Evolutionary conservation across 2,329 filamentous ascomycete species (phyloP), one percentile per base, ranked within the genome.

Genomic region (Phyllosticta citribraziliensis): DNA sequence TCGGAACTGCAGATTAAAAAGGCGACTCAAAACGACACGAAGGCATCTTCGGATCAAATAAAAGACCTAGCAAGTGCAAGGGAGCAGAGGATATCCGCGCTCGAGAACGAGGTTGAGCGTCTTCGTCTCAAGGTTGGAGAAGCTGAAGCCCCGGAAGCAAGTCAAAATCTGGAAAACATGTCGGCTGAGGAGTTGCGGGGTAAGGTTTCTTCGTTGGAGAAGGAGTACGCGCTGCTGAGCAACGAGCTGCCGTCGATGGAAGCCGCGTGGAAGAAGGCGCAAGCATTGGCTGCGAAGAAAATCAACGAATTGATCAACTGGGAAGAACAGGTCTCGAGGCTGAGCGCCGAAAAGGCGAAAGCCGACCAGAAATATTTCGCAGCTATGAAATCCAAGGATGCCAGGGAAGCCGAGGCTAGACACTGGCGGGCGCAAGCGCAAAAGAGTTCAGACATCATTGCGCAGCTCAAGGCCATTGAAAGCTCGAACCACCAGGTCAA

Each of bases 331-430:
- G 79, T 93, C 47, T 78, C 84, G 19, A 80, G 88, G 24, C 77
- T 95, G 20, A 84, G 84, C 51, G 89, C 91, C 0, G 91, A 99
- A 75, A 99, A 99, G 78, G 86, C 88, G 65, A 97, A 97, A 74
- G 93, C 93, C 1, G 94, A 99, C 70, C 93, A 97, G 70, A 97
- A 97, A 75, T 99, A 96, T 72, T 97, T 97, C 73, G 90, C 89
- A 1, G 91, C 92, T 9, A 91, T 96, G 80, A 97, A 96, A 72
- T 88, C 92, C 67, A 95, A 93, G 70, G 93, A 97, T 69, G 87
- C 88, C 53, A 83, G 91, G 57, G 88, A 91, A 62, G 81, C 84
- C 62, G 93, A 97, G 75, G 87, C 95, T 55, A 83, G 89, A 66
- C 83, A 87, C 3, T 78, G 97, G 62, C 86, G 91, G 63, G 81